Conservation (phyloP, 768 basidiomycete species). For the Thelephora ganbajun region DNA sequence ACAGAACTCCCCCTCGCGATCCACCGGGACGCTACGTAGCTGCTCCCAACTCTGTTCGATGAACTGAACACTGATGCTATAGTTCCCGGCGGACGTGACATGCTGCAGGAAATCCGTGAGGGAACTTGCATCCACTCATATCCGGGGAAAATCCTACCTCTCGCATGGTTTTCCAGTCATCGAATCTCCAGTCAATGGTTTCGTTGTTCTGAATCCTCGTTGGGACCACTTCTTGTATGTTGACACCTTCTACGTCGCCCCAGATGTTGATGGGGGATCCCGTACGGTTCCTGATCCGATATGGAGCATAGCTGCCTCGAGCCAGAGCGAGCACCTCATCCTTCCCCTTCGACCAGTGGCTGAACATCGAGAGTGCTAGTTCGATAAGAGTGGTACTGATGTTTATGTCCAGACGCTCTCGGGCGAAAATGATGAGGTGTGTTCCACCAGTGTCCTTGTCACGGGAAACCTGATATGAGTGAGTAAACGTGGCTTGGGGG, state of each 20-base stretch:
- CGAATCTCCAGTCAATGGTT: slow-evolving; percentile 88
- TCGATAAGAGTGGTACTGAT: slow-evolving; percentile 85
- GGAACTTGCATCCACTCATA: not conserved
- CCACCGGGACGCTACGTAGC: slow-evolving; percentile 77
- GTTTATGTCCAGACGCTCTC: slow-evolving; percentile 82
- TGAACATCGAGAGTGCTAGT: slow-evolving; percentile 58
- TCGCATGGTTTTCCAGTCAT: slow-evolving; percentile 88
- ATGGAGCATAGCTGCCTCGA: slow-evolving; percentile 86
- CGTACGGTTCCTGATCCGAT: slow-evolving; percentile 82
- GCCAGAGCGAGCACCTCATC: slow-evolving; percentile 59
- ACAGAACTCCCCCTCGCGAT: slow-evolving; percentile 83
- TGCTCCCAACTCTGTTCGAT: slow-evolving; percentile 83
- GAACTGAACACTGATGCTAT: slow-evolving; percentile 77
- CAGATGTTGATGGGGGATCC: slow-evolving; percentile 77
- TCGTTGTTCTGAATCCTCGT: slow-evolving; percentile 61
- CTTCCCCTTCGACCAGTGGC: slow-evolving; percentile 62
- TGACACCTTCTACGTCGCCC: slow-evolving; percentile 60
- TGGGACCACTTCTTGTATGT: slow-evolving; percentile 31
- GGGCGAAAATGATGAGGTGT: slow-evolving; percentile 50
- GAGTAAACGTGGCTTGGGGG: not conserved
- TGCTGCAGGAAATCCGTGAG: slow-evolving; percentile 18
- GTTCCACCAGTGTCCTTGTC: slow-evolving; percentile 36
- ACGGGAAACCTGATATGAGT: slow-evolving; percentile 33
- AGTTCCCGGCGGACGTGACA: slow-evolving; percentile 44
- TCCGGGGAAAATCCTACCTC: slow-evolving; percentile 42